Evolutionary conservation across 257 asterid species (phyloP).

Genomic region (Avicennia marina): DNA sequence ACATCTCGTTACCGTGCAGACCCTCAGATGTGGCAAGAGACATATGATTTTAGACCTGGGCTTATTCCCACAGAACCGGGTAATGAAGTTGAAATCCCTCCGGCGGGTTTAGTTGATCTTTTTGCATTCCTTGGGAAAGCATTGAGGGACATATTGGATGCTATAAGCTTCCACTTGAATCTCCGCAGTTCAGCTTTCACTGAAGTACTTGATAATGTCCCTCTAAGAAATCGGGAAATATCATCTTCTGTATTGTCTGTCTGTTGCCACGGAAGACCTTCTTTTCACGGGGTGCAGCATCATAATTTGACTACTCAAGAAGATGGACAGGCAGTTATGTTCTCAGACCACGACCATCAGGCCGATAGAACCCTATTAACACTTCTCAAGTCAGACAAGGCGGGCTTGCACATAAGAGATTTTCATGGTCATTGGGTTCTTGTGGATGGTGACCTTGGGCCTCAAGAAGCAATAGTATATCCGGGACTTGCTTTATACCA

Average conservation of each 20-base stretch:
- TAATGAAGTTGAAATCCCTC: constrained; percentile 72
- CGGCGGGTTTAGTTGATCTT: constrained; percentile 66
- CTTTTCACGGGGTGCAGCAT: constrained; percentile 83
- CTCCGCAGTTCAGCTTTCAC: constrained; percentile 86
- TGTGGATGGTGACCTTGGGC: constrained; percentile 90
- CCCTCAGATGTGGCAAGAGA: constrained; percentile 79
- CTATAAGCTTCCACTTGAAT: constrained; percentile 72
- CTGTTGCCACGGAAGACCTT: constrained; percentile 79
- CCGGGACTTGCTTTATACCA: constrained; percentile 95
- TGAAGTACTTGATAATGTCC: constrained; percentile 86
- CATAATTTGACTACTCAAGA: constrained; percentile 69
- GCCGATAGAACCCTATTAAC: constrained; percentile 81
- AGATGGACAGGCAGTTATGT: constrained; percentile 69
- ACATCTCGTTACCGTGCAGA: constrained; percentile 87
- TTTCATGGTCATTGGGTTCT: constrained; percentile 90
- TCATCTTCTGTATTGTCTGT: constrained; percentile 85
- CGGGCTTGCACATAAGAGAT: constrained; percentile 79
- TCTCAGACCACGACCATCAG: constrained; percentile 77
- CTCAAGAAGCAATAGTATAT: constrained; percentile 81
- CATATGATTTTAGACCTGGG: constrained; percentile 85
- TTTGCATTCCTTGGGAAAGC: constrained; percentile 77
- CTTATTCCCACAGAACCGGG: constrained; percentile 47
- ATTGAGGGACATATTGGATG: constrained; percentile 78
- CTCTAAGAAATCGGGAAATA: constrained; percentile 72
- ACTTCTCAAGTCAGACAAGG: constrained; percentile 72